Percentiles rank a stretch among this genome's conserved stretches.
These are phyloP conservation scores for Gloeostereum incarnatum DNA, from an alignment of 768 basidiomycete genomes.

Conservation along the genomic window DNA sequence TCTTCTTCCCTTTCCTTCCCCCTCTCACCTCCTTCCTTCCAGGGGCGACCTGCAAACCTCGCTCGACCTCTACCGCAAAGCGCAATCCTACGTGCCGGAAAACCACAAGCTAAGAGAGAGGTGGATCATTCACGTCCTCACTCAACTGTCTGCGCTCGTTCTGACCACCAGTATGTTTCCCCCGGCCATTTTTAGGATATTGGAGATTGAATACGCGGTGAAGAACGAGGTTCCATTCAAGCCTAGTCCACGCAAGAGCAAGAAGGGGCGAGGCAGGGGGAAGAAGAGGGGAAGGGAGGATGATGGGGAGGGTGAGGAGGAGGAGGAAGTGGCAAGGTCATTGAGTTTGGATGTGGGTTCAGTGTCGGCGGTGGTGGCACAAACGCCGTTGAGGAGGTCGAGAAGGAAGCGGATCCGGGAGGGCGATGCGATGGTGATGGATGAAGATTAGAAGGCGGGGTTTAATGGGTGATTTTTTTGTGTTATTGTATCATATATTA, in stretches of 20 bases:
- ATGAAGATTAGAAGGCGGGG: no score
- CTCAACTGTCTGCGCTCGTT: slow-evolving; percentile 5
- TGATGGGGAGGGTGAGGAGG: no score
- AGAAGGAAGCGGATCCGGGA: no score
- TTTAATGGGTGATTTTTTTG: no score
- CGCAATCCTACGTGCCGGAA: slow-evolving; percentile 77
- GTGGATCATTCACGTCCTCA: slow-evolving; percentile 43
- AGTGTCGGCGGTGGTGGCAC: no score
- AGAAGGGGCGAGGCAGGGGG: slow-evolving; percentile 20
- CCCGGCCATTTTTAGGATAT: slow-evolving; percentile 42
- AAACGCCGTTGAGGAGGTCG: no score
- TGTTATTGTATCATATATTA: no score
- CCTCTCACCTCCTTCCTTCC: slow-evolving; percentile 1
- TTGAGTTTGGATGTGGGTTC: no score
- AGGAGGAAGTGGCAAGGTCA: no score
- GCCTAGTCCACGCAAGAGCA: slow-evolving; percentile 43
- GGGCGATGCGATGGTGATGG: no score
- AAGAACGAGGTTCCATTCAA: slow-evolving; percentile 51
- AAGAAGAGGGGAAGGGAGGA: slow-evolving; percentile 20
- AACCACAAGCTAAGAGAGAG: slow-evolving; percentile 81
- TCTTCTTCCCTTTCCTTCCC: slow-evolving; percentile 1
- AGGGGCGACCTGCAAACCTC: slow-evolving; percentile 80
- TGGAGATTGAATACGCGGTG: slow-evolving; percentile 76
- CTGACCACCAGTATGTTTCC: slow-evolving; percentile 17
- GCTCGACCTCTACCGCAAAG: slow-evolving; percentile 75